Base-by-base conservation (phyloP, 495 filamentous ascomycete genomes). In the Trichoderma erinaceum region DNA sequence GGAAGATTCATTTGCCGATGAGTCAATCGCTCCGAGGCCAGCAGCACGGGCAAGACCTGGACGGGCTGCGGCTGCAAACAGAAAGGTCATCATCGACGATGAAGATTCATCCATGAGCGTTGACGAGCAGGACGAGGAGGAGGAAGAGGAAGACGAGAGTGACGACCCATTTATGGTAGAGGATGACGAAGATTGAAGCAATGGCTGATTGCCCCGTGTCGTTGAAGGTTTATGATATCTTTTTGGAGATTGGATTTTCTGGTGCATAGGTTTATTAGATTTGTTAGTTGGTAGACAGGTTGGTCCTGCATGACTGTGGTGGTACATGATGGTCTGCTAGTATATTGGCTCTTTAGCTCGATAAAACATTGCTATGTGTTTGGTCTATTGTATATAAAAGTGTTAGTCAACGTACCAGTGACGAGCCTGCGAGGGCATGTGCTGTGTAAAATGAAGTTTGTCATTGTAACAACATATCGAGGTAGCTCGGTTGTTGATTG, bases 11-110 rank as follows among this genome's bases (percentile, higher is more conserved):
- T 73, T 74, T 27, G 74, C 73, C 67, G 76, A 75, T 16, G 79
- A 81, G 25, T 70, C 68, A 2, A 75, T 78, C 15, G 75, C 80
- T 8, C 79, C 78, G 18, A 78, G 78, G 7, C 76, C 75, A 13
- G 77, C 73, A 71, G 77, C 82, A 18, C 77, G 79, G 35, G 73
- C 72, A 29, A 70, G 82, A 32, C 82, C 82, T 4, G 79, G 81
- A 1, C 78, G 82, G 3, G 80, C 82, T 13, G 80, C 81, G 0
- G 77, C 79, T 5, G 72, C 77, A 8, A 82, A 77, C 70, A 67
- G 70, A 56, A 82, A 76, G 71, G 75, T 78, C 41, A 48, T 82
- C 71, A 74, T 79, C 38, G 73, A 78, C 25, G 81, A 83, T 46
- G 80, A 82, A 29, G 80, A 81, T 11, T 79, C 80, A 10, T 74